Evolutionary conservation across 768 basidiomycete species (phyloP).

Genomic region (Suillus variegatus): DNA sequence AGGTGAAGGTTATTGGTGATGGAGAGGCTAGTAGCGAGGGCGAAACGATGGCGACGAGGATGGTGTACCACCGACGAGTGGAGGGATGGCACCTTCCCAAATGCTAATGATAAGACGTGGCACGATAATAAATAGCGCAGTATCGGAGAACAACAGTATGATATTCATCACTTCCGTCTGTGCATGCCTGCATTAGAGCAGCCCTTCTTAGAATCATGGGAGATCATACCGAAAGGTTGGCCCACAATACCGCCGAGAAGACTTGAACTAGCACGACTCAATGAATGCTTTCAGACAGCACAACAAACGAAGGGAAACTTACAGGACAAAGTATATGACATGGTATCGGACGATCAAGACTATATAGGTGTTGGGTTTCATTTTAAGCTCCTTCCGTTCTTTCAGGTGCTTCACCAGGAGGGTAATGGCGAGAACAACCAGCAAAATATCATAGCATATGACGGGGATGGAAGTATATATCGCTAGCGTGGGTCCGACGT

Average conservation of each 20-base stretch:
- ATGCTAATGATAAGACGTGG: background rate
- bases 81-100: background rate
- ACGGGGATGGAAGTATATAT: background rate
- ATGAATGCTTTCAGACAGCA: background rate
- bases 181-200: background rate
- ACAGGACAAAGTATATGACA: background rate
- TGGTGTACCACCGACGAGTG: constrained; percentile 16
- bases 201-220: background rate
- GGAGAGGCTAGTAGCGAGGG: constrained; percentile 49
- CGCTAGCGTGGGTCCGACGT: background rate
- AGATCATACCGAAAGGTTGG: background rate
- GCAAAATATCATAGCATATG: background rate
- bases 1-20: constrained; percentile 58
- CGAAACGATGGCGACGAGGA: constrained; percentile 33
- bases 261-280: background rate
- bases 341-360: too few relatives aligned
- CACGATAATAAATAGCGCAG: background rate
- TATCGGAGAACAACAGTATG: background rate
- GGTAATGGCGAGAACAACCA: background rate
- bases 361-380: background rate
- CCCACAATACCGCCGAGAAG: background rate
- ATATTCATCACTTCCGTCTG: background rate
- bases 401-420: background rate
- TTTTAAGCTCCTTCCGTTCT: background rate
- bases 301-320: background rate